Evolutionary conservation across 805 yeast species (phyloP).

Genomic region (Cyberlindnera misumaiensis): DNA sequence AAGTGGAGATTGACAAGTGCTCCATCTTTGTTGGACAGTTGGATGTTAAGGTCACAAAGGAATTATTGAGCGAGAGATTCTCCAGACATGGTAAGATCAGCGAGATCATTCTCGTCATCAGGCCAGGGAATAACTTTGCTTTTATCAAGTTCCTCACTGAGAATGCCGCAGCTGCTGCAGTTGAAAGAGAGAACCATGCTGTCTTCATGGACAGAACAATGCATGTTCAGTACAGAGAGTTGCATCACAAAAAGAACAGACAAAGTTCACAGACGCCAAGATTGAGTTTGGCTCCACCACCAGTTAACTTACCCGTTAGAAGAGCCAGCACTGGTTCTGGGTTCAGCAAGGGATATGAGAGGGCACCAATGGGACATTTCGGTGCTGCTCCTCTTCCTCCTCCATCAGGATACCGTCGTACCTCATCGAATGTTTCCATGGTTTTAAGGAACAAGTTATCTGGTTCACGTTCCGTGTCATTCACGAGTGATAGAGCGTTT

Average conservation of each 20-base stretch:
- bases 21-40: conserved; percentile 81
- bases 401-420: conserved; percentile 2
- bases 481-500: conserved; percentile 10
- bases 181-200: conserved; percentile 79
- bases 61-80: conserved; percentile 52
- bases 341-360: conserved; percentile 2
- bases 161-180: conserved; percentile 78
- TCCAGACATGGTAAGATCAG: conserved; percentile 58
- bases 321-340: conserved; percentile 29
- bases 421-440: conserved; percentile 3
- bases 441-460: conserved; percentile 5
- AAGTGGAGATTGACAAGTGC: conserved; percentile 52
- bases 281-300: conserved; percentile 72
- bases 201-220: conserved; percentile 66
- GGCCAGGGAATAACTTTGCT: conserved; percentile 53
- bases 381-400: conserved; percentile 1
- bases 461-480: conserved; percentile 18
- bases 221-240: conserved; percentile 79
- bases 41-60: conserved; percentile 45
- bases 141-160: conserved; percentile 61
- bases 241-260: conserved; percentile 29
- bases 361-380: conserved; percentile 15
- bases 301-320: conserved; percentile 53
- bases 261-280: conserved; percentile 26
- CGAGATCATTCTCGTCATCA: conserved; percentile 48